Conservation (phyloP, 2,329 filamentous ascomycete genomes). For the Venturia aucupariae region DNA sequence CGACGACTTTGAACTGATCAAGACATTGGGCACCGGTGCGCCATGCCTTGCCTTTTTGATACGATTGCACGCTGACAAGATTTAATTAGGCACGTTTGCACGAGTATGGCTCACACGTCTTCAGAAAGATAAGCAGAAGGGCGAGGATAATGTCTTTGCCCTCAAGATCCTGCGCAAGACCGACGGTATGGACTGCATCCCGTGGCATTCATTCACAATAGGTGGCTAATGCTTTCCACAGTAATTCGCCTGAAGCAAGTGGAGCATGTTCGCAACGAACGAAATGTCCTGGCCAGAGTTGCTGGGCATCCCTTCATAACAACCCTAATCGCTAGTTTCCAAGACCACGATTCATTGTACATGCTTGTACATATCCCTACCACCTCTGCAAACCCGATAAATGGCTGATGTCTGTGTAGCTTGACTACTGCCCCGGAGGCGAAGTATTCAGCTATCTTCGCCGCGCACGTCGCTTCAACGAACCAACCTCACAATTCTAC, state of each 20-base stretch:
- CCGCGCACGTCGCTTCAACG: conserved; percentile 68
- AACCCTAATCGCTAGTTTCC: conserved; percentile 66
- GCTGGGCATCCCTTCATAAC: conserved; percentile 79
- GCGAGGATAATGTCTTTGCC: conserved; percentile 62
- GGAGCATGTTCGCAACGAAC: conserved; percentile 78
- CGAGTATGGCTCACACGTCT: conserved; percentile 70
- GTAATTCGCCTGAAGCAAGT: conserved; percentile 79
- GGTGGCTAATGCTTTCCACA: conserved; percentile 20
- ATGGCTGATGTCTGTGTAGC: conserved; percentile 30
- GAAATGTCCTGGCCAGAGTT: conserved; percentile 66
- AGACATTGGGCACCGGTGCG: conserved; percentile 67
- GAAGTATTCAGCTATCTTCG: conserved; percentile 79
- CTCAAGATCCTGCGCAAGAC: conserved; percentile 66
- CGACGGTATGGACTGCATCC: conserved; percentile 32
- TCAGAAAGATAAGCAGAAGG: conserved; percentile 38
- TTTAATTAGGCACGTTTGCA: conserved; percentile 60
- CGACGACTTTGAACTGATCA: conserved; percentile 61
- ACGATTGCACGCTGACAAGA: neutral
- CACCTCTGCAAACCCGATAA: conserved; percentile 9
- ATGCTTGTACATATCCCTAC: conserved; percentile 48
- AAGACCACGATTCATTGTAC: conserved; percentile 69
- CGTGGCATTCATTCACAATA: neutral
- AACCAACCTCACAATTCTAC: conserved; percentile 70
- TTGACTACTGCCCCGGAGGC: conserved; percentile 75
- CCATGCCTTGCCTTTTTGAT: conserved; percentile 18